phyloP scores from a whole-genome alignment of 1,139 yeast species.

The Suhomyces choctaworum region DNA sequence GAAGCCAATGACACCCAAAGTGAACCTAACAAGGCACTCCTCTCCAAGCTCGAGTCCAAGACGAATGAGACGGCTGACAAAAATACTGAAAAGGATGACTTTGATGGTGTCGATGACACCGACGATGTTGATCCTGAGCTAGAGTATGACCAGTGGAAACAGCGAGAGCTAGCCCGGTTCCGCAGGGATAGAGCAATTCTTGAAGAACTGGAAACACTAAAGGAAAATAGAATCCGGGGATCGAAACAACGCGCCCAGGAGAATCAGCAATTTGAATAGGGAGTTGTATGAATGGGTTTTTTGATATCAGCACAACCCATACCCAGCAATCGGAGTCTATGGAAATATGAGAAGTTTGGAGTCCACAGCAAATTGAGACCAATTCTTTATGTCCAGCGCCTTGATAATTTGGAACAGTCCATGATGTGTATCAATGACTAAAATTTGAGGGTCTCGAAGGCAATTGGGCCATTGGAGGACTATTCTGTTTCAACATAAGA shows the following conservation, averaged over 20 bases:
- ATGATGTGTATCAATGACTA: no score
- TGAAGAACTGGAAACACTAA: slow-evolving; percentile 34
- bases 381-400: no score
- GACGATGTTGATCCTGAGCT: slow-evolving; percentile 53
- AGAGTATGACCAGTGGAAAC: slow-evolving; percentile 49
- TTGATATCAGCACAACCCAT: no score
- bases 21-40: slow-evolving; percentile 2
- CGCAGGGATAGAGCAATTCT: slow-evolving; percentile 43
- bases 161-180: slow-evolving; percentile 42
- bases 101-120: slow-evolving; percentile 49
- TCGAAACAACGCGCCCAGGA: slow-evolving; percentile 22
- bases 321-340: no score
- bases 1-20: background rate
- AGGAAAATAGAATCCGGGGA: slow-evolving; percentile 16
- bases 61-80: background rate
- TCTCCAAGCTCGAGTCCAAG: slow-evolving; percentile 7
- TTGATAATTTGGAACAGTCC: no score
- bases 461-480: no score
- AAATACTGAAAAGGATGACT: slow-evolving; percentile 1
- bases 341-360: no score
- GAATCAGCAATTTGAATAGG: no score
- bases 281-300: no score
- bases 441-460: no score
- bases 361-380: no score
- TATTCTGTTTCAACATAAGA: no score